Evolutionary conservation across 2,329 filamentous ascomycete species (phyloP).

Genomic region (Colletotrichum gloeosporioides): DNA sequence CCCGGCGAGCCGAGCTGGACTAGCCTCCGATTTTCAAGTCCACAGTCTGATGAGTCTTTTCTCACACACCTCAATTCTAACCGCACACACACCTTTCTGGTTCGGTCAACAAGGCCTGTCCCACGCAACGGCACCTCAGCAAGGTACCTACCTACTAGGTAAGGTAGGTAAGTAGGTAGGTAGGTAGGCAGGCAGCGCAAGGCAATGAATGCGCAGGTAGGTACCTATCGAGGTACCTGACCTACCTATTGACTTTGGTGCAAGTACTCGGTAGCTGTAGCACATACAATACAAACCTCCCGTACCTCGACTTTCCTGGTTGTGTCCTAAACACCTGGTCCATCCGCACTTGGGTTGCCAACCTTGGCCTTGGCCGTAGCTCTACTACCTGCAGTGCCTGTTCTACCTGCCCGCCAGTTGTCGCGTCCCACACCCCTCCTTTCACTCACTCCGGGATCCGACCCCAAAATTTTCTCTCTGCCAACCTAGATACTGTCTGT

Average conservation of each 20-base stretch:
- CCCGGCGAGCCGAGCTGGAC: constrained; percentile 15
- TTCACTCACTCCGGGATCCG: constrained; percentile 22
- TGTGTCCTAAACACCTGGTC: neutral
- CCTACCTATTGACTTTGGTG: neutral
- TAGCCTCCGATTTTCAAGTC: neutral
- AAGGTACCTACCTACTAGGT: neutral
- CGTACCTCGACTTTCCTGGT: neutral
- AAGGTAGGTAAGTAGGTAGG: neutral
- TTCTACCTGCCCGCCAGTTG: neutral
- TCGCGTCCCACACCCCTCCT: constrained; percentile 16
- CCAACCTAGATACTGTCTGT: neutral
- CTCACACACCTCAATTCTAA: constrained; percentile 13
- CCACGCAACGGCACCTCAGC: neutral
- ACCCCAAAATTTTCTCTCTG: constrained; percentile 26
- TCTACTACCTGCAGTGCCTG: neutral
- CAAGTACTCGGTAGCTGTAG: constrained; percentile 6
- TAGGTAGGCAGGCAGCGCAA: neutral
- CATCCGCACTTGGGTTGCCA: neutral
- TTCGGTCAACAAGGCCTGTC: neutral
- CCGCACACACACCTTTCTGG: constrained; percentile 1
- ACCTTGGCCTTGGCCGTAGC: neutral
- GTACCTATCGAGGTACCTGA: neutral
- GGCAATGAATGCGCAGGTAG: neutral
- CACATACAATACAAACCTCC: constrained; percentile 5
- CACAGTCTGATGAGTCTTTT: neutral